phyloP scores from a whole-genome alignment of 805 yeast species.

The Schizosaccharomyces osmophilus region DNA sequence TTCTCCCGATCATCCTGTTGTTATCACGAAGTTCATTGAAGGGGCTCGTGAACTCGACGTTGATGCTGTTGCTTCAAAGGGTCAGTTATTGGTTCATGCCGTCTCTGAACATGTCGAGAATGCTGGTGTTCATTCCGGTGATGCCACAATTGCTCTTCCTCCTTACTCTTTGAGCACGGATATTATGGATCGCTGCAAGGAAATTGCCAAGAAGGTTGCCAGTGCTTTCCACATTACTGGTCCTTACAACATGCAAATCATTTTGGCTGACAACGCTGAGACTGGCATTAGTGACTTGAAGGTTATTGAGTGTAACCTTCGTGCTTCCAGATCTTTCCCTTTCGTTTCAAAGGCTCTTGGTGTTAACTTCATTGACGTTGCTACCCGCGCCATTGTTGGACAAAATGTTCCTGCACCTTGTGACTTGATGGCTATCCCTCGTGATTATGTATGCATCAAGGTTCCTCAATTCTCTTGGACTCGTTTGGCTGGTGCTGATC shows the following conservation, averaged over 20 bases:
- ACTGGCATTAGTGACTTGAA: constrained; percentile 39
- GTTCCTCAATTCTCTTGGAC: constrained; percentile 96
- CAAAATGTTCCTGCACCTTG: constrained; percentile 66
- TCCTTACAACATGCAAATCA: constrained; percentile 90
- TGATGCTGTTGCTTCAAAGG: constrained; percentile 94
- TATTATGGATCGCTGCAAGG: constrained; percentile 61
- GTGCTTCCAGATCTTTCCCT: constrained; percentile 99
- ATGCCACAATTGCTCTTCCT: constrained; percentile 89
- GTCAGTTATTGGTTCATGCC: constrained; percentile 86
- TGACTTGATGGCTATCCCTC: constrained; percentile 29
- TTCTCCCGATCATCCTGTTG: constrained; percentile 94
- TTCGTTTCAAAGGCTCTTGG: constrained; percentile 94
- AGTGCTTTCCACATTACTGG: constrained; percentile 87
- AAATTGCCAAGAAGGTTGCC: constrained; percentile 86
- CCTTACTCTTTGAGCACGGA: constrained; percentile 87
- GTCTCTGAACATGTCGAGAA: constrained; percentile 96
- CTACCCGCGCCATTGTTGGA: constrained; percentile 85
- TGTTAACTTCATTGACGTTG: constrained; percentile 87
- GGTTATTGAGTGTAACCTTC: constrained; percentile 93
- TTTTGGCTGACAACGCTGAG: constrained; percentile 64
- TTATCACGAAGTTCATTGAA: constrained; percentile 86
- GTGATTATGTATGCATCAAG: constrained; percentile 83
- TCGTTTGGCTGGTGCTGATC: constrained; percentile 91
- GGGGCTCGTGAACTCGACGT: constrained; percentile 94
- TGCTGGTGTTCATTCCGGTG: constrained; percentile 99